phyloP scores from a whole-genome alignment of 305 asterid species.

The Fraxinus paxiana region DNA sequence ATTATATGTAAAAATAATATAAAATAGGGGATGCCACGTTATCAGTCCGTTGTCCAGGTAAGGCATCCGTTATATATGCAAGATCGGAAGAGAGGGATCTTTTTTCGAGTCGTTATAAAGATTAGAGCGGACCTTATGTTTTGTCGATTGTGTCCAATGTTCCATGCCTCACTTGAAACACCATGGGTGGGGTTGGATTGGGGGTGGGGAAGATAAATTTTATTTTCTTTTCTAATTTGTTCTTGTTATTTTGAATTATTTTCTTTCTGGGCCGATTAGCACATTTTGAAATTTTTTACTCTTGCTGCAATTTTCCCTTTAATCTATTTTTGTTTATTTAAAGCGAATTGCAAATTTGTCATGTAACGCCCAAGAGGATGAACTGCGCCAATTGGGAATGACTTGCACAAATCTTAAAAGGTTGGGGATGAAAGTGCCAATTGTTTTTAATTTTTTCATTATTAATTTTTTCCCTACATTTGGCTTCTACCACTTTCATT shows the following conservation, averaged over 20 bases:
- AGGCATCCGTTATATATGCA: background rate
- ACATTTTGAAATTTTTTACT: background rate
- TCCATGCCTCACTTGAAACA: background rate
- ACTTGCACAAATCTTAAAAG: too few relatives aligned
- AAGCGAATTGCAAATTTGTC: too few relatives aligned
- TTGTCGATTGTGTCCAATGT: background rate
- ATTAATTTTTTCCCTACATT: too few relatives aligned
- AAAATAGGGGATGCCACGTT: background rate
- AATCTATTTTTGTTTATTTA: too few relatives aligned
- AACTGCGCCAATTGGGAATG: too few relatives aligned
- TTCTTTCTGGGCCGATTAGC: background rate
- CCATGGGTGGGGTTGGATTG: background rate
- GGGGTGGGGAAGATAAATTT: background rate
- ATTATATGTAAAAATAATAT: background rate
- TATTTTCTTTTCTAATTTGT: background rate
- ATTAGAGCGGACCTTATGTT: background rate
- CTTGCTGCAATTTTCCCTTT: background rate
- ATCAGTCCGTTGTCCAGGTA: background rate
- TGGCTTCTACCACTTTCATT: too few relatives aligned
- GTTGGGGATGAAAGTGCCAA: too few relatives aligned
- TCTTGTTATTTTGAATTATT: background rate
- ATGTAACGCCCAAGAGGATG: too few relatives aligned
- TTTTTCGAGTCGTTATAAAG: background rate
- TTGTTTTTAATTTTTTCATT: too few relatives aligned
- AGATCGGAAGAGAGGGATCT: background rate